Conservation (phyloP, 1,284 basidiomycete species). For the Gomphus bonarii region DNA sequence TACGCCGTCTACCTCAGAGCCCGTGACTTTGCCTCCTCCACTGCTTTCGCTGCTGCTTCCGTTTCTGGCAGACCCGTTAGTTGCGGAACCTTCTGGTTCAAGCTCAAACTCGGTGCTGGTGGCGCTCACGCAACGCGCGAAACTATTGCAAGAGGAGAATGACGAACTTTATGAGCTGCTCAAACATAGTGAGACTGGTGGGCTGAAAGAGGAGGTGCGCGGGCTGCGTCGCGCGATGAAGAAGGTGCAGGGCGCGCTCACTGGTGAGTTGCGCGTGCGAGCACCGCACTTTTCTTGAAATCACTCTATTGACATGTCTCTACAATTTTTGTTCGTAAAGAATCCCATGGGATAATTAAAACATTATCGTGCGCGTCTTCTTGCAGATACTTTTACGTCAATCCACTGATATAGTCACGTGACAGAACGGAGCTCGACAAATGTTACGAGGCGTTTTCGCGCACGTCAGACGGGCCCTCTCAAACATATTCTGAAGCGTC, state of each 20-base stretch:
- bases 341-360: slow-evolving; percentile 63
- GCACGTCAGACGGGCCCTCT: slow-evolving; percentile 24
- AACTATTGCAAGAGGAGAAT: slow-evolving; percentile 69
- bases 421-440: slow-evolving; percentile 54
- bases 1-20: slow-evolving; percentile 43
- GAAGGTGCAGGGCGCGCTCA: slow-evolving; percentile 58
- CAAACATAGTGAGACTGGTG: slow-evolving; percentile 58
- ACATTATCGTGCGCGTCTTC: slow-evolving; percentile 49
- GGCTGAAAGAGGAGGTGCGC: slow-evolving; percentile 68
- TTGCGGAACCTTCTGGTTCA: slow-evolving; percentile 19
- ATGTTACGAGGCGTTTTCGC: slow-evolving; percentile 49
- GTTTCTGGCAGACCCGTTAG: slow-evolving; percentile 39
- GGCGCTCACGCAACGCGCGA: slow-evolving; percentile 60
- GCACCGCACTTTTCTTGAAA: neutral
- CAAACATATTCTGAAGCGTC: neutral
- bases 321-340: slow-evolving; percentile 25
- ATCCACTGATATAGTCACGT: slow-evolving; percentile 12
- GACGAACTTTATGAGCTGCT: slow-evolving; percentile 69
- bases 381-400: slow-evolving; percentile 22
- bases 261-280: slow-evolving; percentile 37
- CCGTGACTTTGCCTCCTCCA: slow-evolving; percentile 55
- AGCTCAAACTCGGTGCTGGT: slow-evolving; percentile 47
- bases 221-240: slow-evolving; percentile 54
- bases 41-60: slow-evolving; percentile 56
- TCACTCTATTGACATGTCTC: neutral